Percentiles rank a stretch among this genome's conserved stretches.
These are phyloP conservation scores for Sclerotinia nivalis DNA, from an alignment of 2,329 filamentous ascomycete genomes.

Conservation along the genomic window DNA sequence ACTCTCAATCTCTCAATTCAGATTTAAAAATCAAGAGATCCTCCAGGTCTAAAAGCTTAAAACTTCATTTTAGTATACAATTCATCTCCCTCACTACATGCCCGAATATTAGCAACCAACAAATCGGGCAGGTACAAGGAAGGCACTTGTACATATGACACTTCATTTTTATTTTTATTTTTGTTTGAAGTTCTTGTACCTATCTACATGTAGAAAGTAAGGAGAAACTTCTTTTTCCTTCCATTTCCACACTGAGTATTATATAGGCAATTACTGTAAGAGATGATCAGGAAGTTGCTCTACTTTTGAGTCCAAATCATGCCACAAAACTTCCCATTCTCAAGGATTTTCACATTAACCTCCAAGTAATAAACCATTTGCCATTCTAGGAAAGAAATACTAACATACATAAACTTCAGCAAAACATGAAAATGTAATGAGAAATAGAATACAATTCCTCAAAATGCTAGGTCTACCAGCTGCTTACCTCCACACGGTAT, in stretches of 20 bases:
- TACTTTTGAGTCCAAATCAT: neutral
- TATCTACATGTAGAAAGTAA: neutral
- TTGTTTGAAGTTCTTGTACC: neutral
- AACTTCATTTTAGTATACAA: too few relatives aligned
- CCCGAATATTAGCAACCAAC: neutral
- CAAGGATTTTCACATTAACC: neutral
- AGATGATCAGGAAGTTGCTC: too few relatives aligned
- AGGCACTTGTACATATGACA: too few relatives aligned
- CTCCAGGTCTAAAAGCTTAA: too few relatives aligned
- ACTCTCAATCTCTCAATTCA: too few relatives aligned
- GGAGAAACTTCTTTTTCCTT: too few relatives aligned
- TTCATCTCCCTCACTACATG: too few relatives aligned
- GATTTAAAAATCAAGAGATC: too few relatives aligned
- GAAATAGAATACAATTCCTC: neutral
- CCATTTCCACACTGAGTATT: too few relatives aligned
- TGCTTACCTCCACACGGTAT: neutral
- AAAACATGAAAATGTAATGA: neutral
- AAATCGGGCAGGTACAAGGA: neutral
- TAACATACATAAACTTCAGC: neutral
- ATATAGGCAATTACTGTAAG: neutral
- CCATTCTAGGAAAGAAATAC: neutral
- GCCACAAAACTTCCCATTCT: neutral
- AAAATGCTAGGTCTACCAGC: neutral
- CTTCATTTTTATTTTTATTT: neutral
- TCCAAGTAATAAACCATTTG: neutral